Conservation (phyloP, 331 rosid species). For the Pyrus hybrid region DNA sequence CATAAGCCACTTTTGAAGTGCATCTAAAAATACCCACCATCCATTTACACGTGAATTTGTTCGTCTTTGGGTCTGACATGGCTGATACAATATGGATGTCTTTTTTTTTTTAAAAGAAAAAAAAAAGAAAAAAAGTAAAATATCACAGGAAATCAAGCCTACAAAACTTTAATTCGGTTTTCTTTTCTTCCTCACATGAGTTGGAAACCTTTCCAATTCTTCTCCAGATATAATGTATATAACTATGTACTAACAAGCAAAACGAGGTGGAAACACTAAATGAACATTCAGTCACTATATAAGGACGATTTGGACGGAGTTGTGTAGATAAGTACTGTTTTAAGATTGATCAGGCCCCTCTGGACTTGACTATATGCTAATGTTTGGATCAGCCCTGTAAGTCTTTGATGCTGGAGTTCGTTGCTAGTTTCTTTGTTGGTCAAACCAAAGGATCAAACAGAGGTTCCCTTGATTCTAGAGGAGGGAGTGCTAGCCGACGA, state of each 20-base stretch:
- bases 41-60: neutral
- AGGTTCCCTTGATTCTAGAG: slow-evolving; percentile 16
- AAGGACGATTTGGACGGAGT: neutral
- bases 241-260: neutral
- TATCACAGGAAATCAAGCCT: neutral
- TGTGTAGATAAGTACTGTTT: neutral
- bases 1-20: neutral
- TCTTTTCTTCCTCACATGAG: neutral
- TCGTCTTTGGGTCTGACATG: neutral
- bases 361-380: neutral
- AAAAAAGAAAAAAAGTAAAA: no score
- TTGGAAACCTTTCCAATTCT: neutral
- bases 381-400: slow-evolving; percentile 1
- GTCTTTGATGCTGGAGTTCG: slow-evolving; percentile 18
- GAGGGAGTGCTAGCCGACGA: slow-evolving; percentile 10
- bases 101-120: neutral
- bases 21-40: neutral
- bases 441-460: slow-evolving; percentile 24
- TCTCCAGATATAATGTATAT: neutral
- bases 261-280: neutral
- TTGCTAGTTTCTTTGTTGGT: slow-evolving; percentile 56
- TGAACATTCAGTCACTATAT: neutral
- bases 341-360: slow-evolving; percentile 4
- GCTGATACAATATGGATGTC: neutral
- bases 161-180: neutral